Evolutionary conservation across 1,284 basidiomycete species (phyloP).

Genomic region (Austroboletus novae-zelandiae): DNA sequence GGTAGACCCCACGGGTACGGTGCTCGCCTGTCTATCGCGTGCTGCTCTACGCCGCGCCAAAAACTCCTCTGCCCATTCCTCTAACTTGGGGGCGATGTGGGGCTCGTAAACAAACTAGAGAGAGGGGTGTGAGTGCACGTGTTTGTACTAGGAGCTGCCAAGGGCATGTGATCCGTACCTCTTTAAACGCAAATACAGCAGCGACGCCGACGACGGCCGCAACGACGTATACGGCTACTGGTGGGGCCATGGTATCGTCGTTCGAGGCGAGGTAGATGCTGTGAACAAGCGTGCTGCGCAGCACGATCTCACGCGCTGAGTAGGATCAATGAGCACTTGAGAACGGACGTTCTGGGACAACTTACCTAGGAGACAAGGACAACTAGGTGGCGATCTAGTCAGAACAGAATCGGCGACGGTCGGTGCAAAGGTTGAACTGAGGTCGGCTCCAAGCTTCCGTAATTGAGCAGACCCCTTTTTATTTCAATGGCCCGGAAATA

Average conservation of each 20-base stretch:
- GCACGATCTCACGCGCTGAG: constrained; percentile 1
- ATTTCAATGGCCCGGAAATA: constrained; percentile 6
- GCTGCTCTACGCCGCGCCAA: constrained; percentile 39
- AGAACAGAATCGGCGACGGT: too few relatives aligned
- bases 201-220: constrained; percentile 41
- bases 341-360: not conserved
- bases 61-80: constrained; percentile 51
- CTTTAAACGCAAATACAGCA: constrained; percentile 42
- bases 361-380: constrained; percentile 1
- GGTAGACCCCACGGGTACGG: constrained; percentile 21
- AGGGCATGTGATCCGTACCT: constrained; percentile 32
- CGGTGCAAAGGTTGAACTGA: constrained; percentile 5
- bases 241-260: constrained; percentile 24
- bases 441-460: constrained; percentile 7
- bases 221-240: constrained; percentile 38
- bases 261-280: constrained; percentile 6
- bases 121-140: constrained; percentile 24
- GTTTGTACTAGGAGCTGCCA: constrained; percentile 1
- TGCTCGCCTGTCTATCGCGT: constrained; percentile 26
- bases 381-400: too few relatives aligned
- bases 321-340: not conserved
- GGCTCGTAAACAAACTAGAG: constrained; percentile 61
- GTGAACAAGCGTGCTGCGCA: constrained; percentile 15
- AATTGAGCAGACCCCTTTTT: constrained; percentile 18
- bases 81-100: constrained; percentile 53